Conservation (phyloP, 805 yeast species). For the Candida palmyrensis region DNA sequence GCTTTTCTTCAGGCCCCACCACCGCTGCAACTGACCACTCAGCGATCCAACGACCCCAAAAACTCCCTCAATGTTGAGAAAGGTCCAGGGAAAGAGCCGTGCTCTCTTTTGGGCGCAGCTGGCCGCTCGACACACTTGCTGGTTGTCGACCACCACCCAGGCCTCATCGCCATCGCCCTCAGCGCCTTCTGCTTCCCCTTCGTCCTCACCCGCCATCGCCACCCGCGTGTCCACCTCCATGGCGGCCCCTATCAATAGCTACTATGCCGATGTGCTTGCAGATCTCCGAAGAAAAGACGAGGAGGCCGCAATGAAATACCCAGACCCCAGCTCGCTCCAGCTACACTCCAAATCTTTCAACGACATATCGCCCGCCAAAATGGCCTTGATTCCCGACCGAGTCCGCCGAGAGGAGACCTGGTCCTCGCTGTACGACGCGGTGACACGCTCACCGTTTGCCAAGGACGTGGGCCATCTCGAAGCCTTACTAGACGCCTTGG, state of each 20-base stretch:
- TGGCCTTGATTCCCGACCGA: background rate
- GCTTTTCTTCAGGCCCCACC: too few relatives aligned
- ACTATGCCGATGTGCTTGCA: conserved; percentile 1
- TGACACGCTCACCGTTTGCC: conserved; percentile 39
- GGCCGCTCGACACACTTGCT: too few relatives aligned
- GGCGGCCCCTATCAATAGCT: conserved; percentile 1
- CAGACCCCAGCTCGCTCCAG: background rate
- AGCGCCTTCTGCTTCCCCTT: too few relatives aligned
- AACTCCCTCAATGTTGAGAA: too few relatives aligned
- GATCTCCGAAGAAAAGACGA: conserved; percentile 2
- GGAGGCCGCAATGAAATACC: background rate
- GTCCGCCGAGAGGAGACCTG: conserved; percentile 15
- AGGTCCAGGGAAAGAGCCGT: too few relatives aligned
- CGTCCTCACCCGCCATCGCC: too few relatives aligned
- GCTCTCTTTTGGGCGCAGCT: too few relatives aligned
- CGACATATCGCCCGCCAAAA: conserved; percentile 1
- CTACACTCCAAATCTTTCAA: conserved; percentile 2
- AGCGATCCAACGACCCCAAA: too few relatives aligned
- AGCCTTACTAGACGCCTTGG: conserved; percentile 74
- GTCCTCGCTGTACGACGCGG: conserved; percentile 39
- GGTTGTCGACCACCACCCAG: too few relatives aligned
- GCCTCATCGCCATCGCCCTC: too few relatives aligned
- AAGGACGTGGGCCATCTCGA: conserved; percentile 64
- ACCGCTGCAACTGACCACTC: too few relatives aligned
- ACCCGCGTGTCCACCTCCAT: background rate